Base-by-base conservation (phyloP, 441 rosid genomes). In the Erysimum pusillum region DNA sequence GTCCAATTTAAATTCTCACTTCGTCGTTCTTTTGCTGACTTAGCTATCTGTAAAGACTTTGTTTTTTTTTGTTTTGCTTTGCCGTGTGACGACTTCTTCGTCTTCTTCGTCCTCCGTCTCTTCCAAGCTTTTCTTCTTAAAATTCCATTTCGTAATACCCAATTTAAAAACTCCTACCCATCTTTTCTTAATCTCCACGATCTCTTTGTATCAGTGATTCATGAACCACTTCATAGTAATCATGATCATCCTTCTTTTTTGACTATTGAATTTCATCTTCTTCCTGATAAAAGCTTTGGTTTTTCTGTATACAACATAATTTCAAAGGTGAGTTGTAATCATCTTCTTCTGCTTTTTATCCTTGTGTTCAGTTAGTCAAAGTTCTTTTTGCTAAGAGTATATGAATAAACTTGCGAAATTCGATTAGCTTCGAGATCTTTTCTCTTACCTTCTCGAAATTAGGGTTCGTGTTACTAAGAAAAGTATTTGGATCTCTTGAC, bases 51-150 rank as follows among this genome's bases (percentile, higher is more conserved):
- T 49, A 22, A 69, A 44, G 75, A 76, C 76, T 76, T 62, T 6
- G 5, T 34, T 59, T 34, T 20, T 17, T 7, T 39, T 48, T 45
- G 1, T 13, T 48, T 49, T 8, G 25, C 11, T 20, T 44, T 52
- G 74, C 78, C 81, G 77, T 78, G 81, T 52, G 65, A 78, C 51
- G 78, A 73, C 81, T 78, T 73, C 74, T 73, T 52, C 74, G 1
- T 39, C 76, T 12, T 56, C 65, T 39, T 49, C 45, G 7, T 59
- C 53, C 3, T 56, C 36, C 2, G 67, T 45, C 17, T 76, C 76
- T 54, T 42, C 41, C 32, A 42, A 60, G 65, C 77, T 78, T 48
- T 18, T n/a, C 70, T 53, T 70, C 70, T 62, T 41, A 51, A 69
- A n/a, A 28, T n/a, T 48, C 71, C 31, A 54, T 61, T 42, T 41